These are phyloP conservation scores for Diaporthe amygdali DNA, from an alignment of 2,329 filamentous ascomycete genomes.

Conservation along the genomic window DNA sequence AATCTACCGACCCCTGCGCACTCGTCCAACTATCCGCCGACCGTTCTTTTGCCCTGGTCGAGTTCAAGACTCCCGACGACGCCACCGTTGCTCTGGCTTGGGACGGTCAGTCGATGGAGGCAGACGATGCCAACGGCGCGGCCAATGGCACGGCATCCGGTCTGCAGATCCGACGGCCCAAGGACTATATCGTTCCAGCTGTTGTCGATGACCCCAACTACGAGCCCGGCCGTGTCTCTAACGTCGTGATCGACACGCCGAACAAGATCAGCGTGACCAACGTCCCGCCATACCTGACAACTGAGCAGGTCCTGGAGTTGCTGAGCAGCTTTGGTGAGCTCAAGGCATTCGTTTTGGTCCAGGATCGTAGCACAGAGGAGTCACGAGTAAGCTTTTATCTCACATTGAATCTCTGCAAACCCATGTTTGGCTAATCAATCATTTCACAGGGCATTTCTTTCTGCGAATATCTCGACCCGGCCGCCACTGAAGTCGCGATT, in stretches of 20 bases:
- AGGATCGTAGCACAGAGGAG: constrained; percentile 83
- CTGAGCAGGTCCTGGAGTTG: constrained; percentile 91
- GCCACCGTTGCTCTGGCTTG: constrained; percentile 90
- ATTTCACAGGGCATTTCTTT: constrained; percentile 83
- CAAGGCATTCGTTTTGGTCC: constrained; percentile 89
- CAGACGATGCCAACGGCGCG: constrained; percentile 65
- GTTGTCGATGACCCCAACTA: constrained; percentile 74
- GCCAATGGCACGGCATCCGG: constrained; percentile 57
- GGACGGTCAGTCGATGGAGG: constrained; percentile 88
- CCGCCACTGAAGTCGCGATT: constrained; percentile 81
- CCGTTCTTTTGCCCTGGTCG: constrained; percentile 80
- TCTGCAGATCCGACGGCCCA: constrained; percentile 82
- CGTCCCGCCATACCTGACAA: constrained; percentile 84
- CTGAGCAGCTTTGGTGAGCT: constrained; percentile 90
- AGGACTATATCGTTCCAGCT: constrained; percentile 94
- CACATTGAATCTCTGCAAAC: background rate
- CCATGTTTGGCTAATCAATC: constrained; percentile 34
- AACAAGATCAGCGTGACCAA: constrained; percentile 96
- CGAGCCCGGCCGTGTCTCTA: constrained; percentile 78
- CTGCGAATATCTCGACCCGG: constrained; percentile 86
- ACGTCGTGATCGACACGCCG: constrained; percentile 84
- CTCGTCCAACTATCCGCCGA: constrained; percentile 83
- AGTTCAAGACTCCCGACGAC: constrained; percentile 87
- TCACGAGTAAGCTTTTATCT: constrained; percentile 71
- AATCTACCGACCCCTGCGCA: constrained; percentile 82